phyloP scores from a whole-genome alignment of 768 basidiomycete genomes.

The Psilocybe azurescens region DNA sequence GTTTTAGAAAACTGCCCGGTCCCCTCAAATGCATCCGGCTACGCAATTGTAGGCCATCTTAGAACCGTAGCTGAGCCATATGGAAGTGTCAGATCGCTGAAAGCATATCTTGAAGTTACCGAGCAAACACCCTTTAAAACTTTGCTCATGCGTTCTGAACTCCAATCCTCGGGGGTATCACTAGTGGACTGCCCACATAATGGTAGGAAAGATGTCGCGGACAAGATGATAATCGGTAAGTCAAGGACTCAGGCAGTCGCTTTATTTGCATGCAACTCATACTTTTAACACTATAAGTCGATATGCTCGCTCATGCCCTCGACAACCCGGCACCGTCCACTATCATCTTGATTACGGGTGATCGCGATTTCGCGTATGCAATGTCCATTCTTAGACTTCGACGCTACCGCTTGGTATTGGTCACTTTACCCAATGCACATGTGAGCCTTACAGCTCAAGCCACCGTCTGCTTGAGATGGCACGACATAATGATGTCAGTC shows the following conservation, averaged over 20 bases:
- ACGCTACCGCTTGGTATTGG: constrained; percentile 41
- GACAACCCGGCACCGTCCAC: constrained; percentile 51
- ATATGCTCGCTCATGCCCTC: constrained; percentile 36
- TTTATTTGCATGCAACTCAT: neutral
- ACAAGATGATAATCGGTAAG: constrained; percentile 57
- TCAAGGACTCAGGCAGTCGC: neutral
- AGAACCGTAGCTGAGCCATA: constrained; percentile 28
- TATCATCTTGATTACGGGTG: constrained; percentile 51
- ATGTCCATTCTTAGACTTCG: constrained; percentile 45
- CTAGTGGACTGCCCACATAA: constrained; percentile 44
- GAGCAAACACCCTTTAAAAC: constrained; percentile 24
- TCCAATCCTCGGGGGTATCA: constrained; percentile 54
- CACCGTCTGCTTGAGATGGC: constrained; percentile 52
- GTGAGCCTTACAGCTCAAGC: constrained; percentile 51
- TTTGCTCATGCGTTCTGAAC: constrained; percentile 30
- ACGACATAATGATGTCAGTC: constrained; percentile 37
- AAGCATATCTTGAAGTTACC: constrained; percentile 35
- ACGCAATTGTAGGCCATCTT: constrained; percentile 33
- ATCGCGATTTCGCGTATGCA: constrained; percentile 50
- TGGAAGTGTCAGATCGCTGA: constrained; percentile 36
- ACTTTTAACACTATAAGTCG: constrained; percentile 17
- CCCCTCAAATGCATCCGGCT: constrained; percentile 30
- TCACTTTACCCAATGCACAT: constrained; percentile 43
- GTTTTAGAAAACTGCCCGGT: constrained; percentile 37
- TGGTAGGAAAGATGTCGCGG: constrained; percentile 45